Evolutionary conservation across 2,329 filamentous ascomycete species (phyloP), one percentile per base, ranked within the genome.

Genomic region (Botrytis paeoniae): DNA sequence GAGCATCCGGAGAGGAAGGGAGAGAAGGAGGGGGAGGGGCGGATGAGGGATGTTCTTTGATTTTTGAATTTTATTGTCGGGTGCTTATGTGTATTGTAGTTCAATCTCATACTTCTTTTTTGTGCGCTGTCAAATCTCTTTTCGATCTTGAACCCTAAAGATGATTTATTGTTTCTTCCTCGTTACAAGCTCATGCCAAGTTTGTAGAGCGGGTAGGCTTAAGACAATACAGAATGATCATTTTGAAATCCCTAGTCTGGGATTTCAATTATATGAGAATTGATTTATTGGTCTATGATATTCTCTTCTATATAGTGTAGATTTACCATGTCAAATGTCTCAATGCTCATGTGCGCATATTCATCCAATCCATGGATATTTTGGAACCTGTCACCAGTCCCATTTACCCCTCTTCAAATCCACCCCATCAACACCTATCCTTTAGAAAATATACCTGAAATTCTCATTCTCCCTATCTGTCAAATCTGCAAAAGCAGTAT

Each of bases 401-500:
- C n/a, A 1, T 57, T 32, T 29, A 57, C 51, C 14, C n/a, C 7
- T 32, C 14, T 6, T 32, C 51, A 57, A 29, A 57, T 32, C 51
- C n/a, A 29, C 51, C 9, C 14, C 16, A 57, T 57, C 51, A 57
- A 18, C 1, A 57, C 18, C n/a, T 29, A 57, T 8, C 51, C 51
- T 18, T 37, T 61, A 68, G 22, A 51, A 72, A 2, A 72, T 48
- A 37, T 72, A 72, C 29, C 70, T 72, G 20, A 72, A 72, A 66
- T 72, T 59, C 25, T 60, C 4, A 35, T 72, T 71, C 35, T 71
- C 69, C 41, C 41, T 59, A 45, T 72, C 70, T n/a, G 70, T 72
- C 48, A 72, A 37, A 22, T 72, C 61, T 14, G 62, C 62, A 66
- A 72, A 71, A 29, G 69, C 60, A 39, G 68, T 70, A 22, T 22